These are phyloP conservation scores for Comarum palustre DNA, from an alignment of 306 rosid species.

Conservation along the genomic window DNA sequence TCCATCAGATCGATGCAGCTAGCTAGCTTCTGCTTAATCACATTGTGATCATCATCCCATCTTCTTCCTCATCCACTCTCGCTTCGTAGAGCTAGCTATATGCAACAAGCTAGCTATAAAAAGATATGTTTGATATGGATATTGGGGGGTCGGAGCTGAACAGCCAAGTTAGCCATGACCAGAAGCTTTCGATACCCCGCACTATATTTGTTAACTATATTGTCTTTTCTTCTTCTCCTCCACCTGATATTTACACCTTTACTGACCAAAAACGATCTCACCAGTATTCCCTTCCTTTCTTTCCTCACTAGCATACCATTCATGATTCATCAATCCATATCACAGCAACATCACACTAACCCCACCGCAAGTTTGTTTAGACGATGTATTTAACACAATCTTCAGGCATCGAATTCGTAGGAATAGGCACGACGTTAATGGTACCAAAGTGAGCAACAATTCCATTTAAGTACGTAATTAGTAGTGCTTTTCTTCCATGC, in stretches of 20 bases:
- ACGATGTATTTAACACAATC: conserved; percentile 3
- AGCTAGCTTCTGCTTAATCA: background rate
- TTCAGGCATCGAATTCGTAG: background rate
- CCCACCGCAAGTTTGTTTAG: conserved; percentile 3
- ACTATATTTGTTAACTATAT: background rate
- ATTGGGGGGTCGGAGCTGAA: background rate
- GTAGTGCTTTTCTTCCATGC: background rate
- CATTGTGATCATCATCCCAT: background rate
- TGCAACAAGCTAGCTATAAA: background rate
- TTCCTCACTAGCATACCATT: conserved; percentile 5
- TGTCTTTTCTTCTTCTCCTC: conserved; percentile 14
- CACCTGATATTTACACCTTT: conserved; percentile 13
- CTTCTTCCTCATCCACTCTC: background rate
- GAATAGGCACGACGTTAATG: background rate
- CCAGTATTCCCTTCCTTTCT: conserved; percentile 10
- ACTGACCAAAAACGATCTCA: background rate
- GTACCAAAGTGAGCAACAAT: conserved; percentile 16
- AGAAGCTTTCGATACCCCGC: conserved; percentile 14
- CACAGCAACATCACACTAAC: background rate
- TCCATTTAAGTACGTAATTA: background rate
- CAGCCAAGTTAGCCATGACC: conserved; percentile 7
- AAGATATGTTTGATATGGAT: background rate
- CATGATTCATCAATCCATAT: background rate
- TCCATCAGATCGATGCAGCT: too few species aligned
- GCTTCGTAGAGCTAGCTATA: background rate